These are phyloP conservation scores for Kalmusia sp. DNA, from an alignment of 2,329 filamentous ascomycete genomes.

Conservation along the genomic window DNA sequence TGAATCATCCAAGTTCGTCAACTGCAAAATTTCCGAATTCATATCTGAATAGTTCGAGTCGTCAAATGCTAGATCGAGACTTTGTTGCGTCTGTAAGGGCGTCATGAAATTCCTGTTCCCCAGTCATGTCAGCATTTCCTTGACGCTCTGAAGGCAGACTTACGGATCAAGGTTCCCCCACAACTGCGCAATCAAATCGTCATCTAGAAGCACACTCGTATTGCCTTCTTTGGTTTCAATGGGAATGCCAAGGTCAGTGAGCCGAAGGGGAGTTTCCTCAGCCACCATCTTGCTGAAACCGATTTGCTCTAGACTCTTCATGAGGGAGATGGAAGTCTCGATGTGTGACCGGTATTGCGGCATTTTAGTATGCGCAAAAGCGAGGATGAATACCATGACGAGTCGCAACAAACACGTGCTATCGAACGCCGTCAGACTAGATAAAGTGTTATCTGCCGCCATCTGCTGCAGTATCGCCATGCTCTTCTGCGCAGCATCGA, in stretches of 20 bases:
- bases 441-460: constrained; percentile 31
- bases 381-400: constrained; percentile 45
- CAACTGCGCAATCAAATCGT: constrained; percentile 37
- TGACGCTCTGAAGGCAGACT: constrained; percentile 9
- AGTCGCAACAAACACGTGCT: constrained; percentile 43
- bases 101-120: constrained; percentile 36
- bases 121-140: background rate
- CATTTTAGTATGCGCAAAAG: constrained; percentile 37
- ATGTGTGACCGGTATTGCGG: constrained; percentile 37
- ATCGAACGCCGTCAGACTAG: constrained; percentile 44
- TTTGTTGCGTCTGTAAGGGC: constrained; percentile 42
- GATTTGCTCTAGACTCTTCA: constrained; percentile 39
- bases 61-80: constrained; percentile 40
- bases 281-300: constrained; percentile 45
- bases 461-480: constrained; percentile 37
- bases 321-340: constrained; percentile 29
- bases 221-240: constrained; percentile 16
- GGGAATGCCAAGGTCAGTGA: constrained; percentile 39
- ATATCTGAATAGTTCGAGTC: constrained; percentile 39
- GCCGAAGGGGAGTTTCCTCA: constrained; percentile 40
- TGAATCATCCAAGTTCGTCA: constrained; percentile 39
- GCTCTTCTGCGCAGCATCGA: constrained; percentile 41
- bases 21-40: constrained; percentile 37
- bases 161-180: constrained; percentile 43
- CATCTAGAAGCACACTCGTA: constrained; percentile 30